These are phyloP conservation scores for Rhizopogon parksii DNA, from an alignment of 1,284 basidiomycete genomes.

Conservation along the genomic window DNA sequence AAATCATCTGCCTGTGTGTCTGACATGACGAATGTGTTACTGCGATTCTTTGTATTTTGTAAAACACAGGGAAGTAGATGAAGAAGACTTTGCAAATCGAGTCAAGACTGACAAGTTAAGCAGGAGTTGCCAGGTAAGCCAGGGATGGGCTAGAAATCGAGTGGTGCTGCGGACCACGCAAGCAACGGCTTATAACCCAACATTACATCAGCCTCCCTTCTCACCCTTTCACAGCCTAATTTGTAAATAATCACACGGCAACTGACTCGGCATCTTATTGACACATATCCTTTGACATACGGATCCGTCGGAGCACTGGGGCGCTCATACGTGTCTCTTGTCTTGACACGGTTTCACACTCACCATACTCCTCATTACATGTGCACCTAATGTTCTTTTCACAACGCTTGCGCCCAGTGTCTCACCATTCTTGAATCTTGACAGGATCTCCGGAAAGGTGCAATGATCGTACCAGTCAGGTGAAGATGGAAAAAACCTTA, in stretches of 20 bases:
- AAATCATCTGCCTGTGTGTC: slow-evolving; percentile 27
- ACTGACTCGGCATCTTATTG: not conserved
- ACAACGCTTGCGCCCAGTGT: too few species aligned
- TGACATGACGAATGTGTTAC: slow-evolving; percentile 22
- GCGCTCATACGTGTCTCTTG: too few species aligned
- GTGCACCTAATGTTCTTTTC: too few species aligned
- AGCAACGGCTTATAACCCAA: slow-evolving; percentile 28
- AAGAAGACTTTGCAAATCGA: not conserved
- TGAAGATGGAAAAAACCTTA: too few species aligned
- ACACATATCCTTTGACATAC: not conserved
- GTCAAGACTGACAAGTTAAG: not conserved
- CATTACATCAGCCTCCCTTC: slow-evolving; percentile 29
- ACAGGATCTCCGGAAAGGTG: not conserved
- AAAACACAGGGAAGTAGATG: not conserved
- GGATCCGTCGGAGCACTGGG: not conserved
- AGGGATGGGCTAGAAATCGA: slow-evolving; percentile 8
- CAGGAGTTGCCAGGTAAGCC: not conserved
- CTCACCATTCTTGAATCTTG: not conserved
- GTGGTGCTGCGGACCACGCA: slow-evolving; percentile 30
- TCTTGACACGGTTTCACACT: too few species aligned
- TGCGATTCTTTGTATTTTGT: slow-evolving; percentile 19
- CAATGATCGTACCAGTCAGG: not conserved
- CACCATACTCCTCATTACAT: too few species aligned
- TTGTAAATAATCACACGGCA: not conserved
- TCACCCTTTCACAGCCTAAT: slow-evolving; percentile 18